Evolutionary conservation across 2,329 filamentous ascomycete species (phyloP), one percentile per base, ranked within the genome.

Genomic region (Colletotrichum plurivorum): DNA sequence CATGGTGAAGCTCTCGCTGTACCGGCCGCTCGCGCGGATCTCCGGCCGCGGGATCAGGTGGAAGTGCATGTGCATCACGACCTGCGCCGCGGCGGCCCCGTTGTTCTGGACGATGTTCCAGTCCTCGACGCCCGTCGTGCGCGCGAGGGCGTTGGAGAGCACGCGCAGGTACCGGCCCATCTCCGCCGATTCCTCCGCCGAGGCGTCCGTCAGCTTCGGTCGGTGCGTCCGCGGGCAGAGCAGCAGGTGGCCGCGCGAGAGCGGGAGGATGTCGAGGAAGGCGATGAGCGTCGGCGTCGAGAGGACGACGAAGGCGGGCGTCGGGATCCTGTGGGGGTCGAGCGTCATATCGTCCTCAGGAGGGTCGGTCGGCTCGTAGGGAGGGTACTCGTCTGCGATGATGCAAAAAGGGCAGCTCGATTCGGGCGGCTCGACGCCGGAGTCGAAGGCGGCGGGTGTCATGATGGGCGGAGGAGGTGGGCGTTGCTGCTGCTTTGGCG

Each of bases 71-170:
- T 98, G 95, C 22, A 93, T 92, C 2, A 98, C 94, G 16, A 97
- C 94, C 82, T 98, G 95, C 2, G 94, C 94, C 2, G 95, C 95
- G 39, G 94, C 89, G 4, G 91, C 91, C 16, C 95, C 94, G 75
- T 98, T 98, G 78, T 98, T 98, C 83, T 98, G 95, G 63, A 98
- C 94, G 36, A 98, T 90, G 80, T 99, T 99, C 92, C 95, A 98
- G 81, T 98, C 95, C 58, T 85, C 85, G 1, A 94, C 88, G 10
- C 91, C 92, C 2, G 91, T 93, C 0, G 90, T 89, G 59, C 84
- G 85, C 39, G 90, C 87, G 45, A 97, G 85, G 0, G 93, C 93
- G 20, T 88, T 84, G 18, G 92, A 93, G 2, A 98, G 83, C 4
- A 95, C 80, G 41, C 93, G 90, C 31, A 97, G 87, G 83, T 86